phyloP scores from a whole-genome alignment of 2,329 filamentous ascomycete genomes.

The Hypoxylon sp. region DNA sequence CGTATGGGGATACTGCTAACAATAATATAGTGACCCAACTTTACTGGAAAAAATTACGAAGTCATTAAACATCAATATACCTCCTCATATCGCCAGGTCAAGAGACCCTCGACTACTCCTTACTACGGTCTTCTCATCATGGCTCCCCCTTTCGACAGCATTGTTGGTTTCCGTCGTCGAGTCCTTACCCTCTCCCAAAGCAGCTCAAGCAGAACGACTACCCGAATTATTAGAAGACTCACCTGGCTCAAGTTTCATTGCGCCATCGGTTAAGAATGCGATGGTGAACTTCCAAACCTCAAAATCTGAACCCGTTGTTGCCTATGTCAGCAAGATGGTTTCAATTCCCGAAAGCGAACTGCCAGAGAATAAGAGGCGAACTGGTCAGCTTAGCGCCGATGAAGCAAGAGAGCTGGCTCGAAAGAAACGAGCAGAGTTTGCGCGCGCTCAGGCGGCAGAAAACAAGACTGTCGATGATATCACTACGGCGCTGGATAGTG shows the following conservation, averaged over 20 bases:
- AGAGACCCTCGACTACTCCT: constrained; percentile 85
- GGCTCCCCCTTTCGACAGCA: constrained; percentile 92
- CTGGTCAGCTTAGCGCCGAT: constrained; percentile 80
- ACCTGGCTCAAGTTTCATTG: constrained; percentile 77
- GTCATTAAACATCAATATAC: constrained; percentile 83
- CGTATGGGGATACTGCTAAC: constrained; percentile 31
- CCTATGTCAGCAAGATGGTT: constrained; percentile 98
- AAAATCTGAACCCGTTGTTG: constrained; percentile 80
- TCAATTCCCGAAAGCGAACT: constrained; percentile 93
- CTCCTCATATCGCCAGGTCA: constrained; percentile 83
- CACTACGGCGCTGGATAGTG: constrained; percentile 66
- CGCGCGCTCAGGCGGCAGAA: constrained; percentile 74
- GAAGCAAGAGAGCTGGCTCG: constrained; percentile 89
- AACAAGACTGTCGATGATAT: constrained; percentile 63
- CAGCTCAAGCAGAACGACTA: constrained; percentile 81
- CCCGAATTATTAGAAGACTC: constrained; percentile 81
- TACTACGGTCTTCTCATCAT: constrained; percentile 85
- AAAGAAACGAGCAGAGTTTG: constrained; percentile 88
- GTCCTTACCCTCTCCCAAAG: constrained; percentile 83
- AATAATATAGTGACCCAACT: constrained; percentile 68
- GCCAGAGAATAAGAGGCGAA: constrained; percentile 80
- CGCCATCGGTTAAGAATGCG: constrained; percentile 74
- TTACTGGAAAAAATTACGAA: constrained; percentile 95
- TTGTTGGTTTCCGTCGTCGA: constrained; percentile 93
- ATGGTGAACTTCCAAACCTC: constrained; percentile 81